Evolutionary conservation across 2,329 filamentous ascomycete genomes (phyloP), one percentile per base, ranked within the genome.

Genomic region (Colletotrichum sp.): DNA sequence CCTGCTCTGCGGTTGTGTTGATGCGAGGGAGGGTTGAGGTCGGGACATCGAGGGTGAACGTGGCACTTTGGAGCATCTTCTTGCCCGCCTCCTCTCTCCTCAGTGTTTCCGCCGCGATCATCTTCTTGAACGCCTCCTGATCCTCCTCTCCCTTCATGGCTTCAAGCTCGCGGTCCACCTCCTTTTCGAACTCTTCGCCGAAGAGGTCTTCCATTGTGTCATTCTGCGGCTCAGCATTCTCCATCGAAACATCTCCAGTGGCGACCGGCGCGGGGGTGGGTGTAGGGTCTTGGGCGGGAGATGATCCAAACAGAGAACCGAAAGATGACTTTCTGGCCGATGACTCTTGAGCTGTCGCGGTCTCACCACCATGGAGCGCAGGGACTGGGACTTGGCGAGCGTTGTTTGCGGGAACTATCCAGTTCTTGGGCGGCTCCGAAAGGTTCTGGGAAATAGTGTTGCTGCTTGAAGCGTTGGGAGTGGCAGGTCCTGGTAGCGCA

Each of bases 321-420:
- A 51, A 24, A 51, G 43, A 51, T 51, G 43, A 51, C 43, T 51
- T 51, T 51, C 43, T 51, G 43, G n/a, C 43, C 6, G 43, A 13
- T 51, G 43, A 24, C 12, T 11, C 43, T 51, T 21, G 43, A 13
- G 11, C 6, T 51, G 43, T 51, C n/a, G n/a, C 43, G 6, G 43
- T n/a, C 43, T 21, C n/a, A 51, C 43, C 43, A 51, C 43, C n/a
- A 13, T n/a, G 43, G 43, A 9, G n/a, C 9, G 38, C 18, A 47
- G 38, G 18, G 38, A 47, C 38, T 47, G 0, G 0, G n/a, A 18
- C 18, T n/a, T 0, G 18, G n/a, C 6, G 11, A 1, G 38, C 38
- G n/a, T n/a, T 47, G 18, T 47, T 47, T 47, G 38, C 18, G 38
- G 38, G 38, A 12, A 47, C 18, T 9, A 51, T 13, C 43, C 43